Evolutionary conservation across 164 flowering plant species (phyloP), one percentile per base, ranked within the genome.

Genomic region (Chloranthus sessilifolius): DNA sequence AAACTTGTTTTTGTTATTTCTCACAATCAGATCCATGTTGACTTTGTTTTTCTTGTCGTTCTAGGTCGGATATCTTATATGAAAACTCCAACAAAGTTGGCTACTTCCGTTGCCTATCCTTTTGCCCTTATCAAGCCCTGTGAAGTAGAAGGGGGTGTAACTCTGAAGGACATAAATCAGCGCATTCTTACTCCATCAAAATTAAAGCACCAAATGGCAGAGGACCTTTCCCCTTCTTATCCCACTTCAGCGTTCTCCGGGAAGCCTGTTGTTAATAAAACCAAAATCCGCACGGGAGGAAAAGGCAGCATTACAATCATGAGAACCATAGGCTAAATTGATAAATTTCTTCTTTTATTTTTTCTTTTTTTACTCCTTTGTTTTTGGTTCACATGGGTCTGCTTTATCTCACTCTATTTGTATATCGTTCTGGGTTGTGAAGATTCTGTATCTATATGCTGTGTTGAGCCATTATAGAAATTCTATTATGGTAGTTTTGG

Each of bases 301-400:
- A 87, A 77, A 64, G 98, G 98, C 7, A 91, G 98, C 78, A 91
- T 87, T 52, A 91, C 95, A 27, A 86, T 87, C 54, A 84, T 81
- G 95, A 76, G 95, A 67, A 90, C 97, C 38, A 90, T 75, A 67
- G 96, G 96, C 52, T 87, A 63, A 82, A 11, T 26, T 39, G 57
- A 43, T 45, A 58, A 58, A 40, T 55, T 40, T 41, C 43, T 3
- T 47, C 37, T 48, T 11, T 24, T 40, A 7, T 8, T 15, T 28
- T 55, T 40, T 41, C 43, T 3, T 47, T 29, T 48, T 11, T 24
- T 40, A 7, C 34, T 27, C 1, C 20, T 8, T 15, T 29, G 23
- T 25, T 26, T 26, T 44, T 44, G 20, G n/a, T n/a, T n/a, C n/a
- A n/a, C n/a, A n/a, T n/a, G n/a, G n/a, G n/a, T n/a, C n/a, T n/a